Evolutionary conservation across 2,329 filamentous ascomycete genomes (phyloP).

Genomic region (Diaporthe batatas): DNA sequence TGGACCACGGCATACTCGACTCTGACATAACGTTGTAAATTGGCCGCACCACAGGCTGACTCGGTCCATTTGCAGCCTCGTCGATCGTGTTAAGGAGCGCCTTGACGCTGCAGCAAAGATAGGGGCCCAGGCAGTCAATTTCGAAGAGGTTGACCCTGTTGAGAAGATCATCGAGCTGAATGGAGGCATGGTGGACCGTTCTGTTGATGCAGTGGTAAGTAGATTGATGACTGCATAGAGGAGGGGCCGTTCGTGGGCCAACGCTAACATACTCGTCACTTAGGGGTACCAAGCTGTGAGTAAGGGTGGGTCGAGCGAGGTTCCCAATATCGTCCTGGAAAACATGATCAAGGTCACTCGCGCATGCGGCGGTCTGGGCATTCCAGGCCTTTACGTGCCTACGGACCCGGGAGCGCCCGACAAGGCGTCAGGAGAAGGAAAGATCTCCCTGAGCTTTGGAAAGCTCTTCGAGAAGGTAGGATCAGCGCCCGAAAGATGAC

Average conservation of each 20-base stretch:
- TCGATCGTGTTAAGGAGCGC: slow-evolving; percentile 73
- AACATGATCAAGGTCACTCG: slow-evolving; percentile 74
- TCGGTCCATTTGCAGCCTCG: slow-evolving; percentile 52
- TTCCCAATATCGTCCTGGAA: slow-evolving; percentile 73
- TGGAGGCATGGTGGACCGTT: slow-evolving; percentile 72
- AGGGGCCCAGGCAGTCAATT: slow-evolving; percentile 71
- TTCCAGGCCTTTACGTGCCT: slow-evolving; percentile 66
- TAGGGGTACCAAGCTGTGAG: slow-evolving; percentile 72
- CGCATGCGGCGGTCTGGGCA: slow-evolving; percentile 72
- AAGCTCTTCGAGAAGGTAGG: slow-evolving; percentile 76
- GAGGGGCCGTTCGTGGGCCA: fast-evolving
- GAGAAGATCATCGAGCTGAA: slow-evolving; percentile 72
- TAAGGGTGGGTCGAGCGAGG: slow-evolving; percentile 67
- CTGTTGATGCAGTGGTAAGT: slow-evolving; percentile 69
- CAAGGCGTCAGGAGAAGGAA: slow-evolving; percentile 70
- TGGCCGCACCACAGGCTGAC: not conserved
- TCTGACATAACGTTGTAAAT: no score
- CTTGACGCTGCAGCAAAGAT: slow-evolving; percentile 72
- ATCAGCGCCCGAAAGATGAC: not conserved
- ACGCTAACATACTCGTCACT: not conserved
- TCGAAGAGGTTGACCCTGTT: slow-evolving; percentile 70
- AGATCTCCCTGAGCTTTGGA: slow-evolving; percentile 74
- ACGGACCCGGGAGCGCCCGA: slow-evolving; percentile 74
- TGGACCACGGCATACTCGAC: no score
- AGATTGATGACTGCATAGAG: not conserved